A percentile compares a stretch with the other conserved stretches of the same genome.
These are phyloP conservation scores for Chytriomyces sp. DNA, from an alignment of 192 early-diverging fungal genomes.

Conservation along the genomic window DNA sequence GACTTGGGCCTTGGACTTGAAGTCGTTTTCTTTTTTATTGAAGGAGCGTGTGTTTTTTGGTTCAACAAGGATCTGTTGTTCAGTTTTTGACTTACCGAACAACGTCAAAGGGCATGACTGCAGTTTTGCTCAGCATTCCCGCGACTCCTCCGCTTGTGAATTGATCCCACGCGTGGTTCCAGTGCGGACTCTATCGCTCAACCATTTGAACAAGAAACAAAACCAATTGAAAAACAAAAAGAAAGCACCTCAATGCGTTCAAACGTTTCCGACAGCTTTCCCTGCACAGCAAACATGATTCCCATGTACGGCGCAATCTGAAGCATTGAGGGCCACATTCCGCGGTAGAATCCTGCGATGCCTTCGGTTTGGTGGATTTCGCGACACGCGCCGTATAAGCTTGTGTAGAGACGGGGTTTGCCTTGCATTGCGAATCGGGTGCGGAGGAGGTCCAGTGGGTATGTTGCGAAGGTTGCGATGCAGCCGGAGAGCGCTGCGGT, in stretches of 20 bases:
- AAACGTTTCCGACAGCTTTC: slow-evolving; percentile 45
- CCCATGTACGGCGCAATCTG: slow-evolving; percentile 98
- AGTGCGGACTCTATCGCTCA: slow-evolving; percentile 5
- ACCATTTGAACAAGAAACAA: neutral
- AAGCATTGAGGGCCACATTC: slow-evolving; percentile 76
- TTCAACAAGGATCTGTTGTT: too few relatives aligned
- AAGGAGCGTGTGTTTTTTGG: too few relatives aligned
- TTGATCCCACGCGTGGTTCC: slow-evolving; percentile 55
- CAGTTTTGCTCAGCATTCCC: slow-evolving; percentile 81
- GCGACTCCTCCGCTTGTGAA: slow-evolving; percentile 80
- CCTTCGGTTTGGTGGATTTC: slow-evolving; percentile 79
- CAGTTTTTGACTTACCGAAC: slow-evolving; percentile 55
- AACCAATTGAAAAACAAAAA: too few relatives aligned
- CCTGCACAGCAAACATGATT: slow-evolving; percentile 83
- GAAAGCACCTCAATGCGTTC: too few relatives aligned
- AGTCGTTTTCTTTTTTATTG: too few relatives aligned
- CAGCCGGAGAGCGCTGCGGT: slow-evolving; percentile 69
- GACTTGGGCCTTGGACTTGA: slow-evolving; percentile 75
- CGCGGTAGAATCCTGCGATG: slow-evolving; percentile 82
- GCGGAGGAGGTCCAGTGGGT: slow-evolving; percentile 93
- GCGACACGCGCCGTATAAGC: slow-evolving; percentile 65
- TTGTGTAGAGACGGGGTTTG: slow-evolving; percentile 65
- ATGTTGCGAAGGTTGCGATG: slow-evolving; percentile 79
- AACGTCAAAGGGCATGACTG: slow-evolving; percentile 89
- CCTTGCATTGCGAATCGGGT: slow-evolving; percentile 92